Conservation (phyloP, 495 filamentous ascomycete species). For the Annulohypoxylon stygium region DNA sequence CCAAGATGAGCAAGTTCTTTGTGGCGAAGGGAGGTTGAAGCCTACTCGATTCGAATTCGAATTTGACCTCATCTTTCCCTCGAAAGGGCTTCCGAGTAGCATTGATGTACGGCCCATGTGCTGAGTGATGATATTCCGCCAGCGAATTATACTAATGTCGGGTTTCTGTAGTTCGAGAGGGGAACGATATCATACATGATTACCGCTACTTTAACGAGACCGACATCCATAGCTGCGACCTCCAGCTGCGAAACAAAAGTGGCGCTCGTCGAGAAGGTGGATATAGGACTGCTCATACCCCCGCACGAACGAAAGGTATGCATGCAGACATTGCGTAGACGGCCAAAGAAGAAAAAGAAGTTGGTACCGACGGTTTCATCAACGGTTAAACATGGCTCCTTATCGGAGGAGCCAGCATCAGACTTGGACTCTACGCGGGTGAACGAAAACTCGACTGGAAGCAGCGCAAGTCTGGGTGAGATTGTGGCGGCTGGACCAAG, state of each 20-base stretch:
- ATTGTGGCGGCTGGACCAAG: constrained; percentile 29
- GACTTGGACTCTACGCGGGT: constrained; percentile 57
- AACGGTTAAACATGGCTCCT: constrained; percentile 27
- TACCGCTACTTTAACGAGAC: constrained; percentile 88
- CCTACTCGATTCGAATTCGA: constrained; percentile 91
- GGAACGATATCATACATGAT: constrained; percentile 93
- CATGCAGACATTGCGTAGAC: constrained; percentile 77
- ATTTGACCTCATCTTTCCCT: constrained; percentile 85
- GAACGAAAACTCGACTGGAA: constrained; percentile 60
- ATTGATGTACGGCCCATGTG: constrained; percentile 78
- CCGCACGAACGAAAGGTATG: constrained; percentile 81
- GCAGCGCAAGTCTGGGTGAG: constrained; percentile 57
- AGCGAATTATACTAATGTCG: constrained; percentile 41
- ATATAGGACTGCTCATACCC: constrained; percentile 65
- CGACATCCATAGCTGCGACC: constrained; percentile 85
- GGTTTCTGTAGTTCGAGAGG: constrained; percentile 81
- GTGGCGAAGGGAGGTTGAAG: constrained; percentile 88
- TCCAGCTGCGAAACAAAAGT: constrained; percentile 83
- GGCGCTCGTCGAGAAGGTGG: constrained; percentile 77
- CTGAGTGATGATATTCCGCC: not conserved
- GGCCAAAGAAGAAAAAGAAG: constrained; percentile 66
- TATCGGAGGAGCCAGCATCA: constrained; percentile 48
- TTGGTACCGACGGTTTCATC: constrained; percentile 45
- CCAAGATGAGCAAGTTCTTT: constrained; percentile 89
- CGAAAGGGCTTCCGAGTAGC: constrained; percentile 87